phyloP scores from a whole-genome alignment of 176 grass and related monocot genomes.

The Bolboschoenus planiculmis region DNA sequence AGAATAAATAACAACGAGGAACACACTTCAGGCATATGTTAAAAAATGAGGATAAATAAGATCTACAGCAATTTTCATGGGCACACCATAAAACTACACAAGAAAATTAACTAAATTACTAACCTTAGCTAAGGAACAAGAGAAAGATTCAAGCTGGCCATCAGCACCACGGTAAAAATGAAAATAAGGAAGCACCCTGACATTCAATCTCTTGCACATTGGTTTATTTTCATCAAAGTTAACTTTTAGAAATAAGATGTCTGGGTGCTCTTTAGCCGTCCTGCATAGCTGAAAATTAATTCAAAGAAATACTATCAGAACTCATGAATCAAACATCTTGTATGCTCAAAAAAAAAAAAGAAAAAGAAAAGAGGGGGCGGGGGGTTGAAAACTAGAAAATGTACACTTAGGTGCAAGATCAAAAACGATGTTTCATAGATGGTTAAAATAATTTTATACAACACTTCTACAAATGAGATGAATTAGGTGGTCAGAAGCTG shows the following conservation, averaged over 20 bases:
- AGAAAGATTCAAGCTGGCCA: constrained; percentile 83
- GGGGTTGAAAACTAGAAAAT: not conserved
- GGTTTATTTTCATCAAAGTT: constrained; percentile 99
- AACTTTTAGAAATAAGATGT: constrained; percentile 76
- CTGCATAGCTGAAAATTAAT: constrained; percentile 65
- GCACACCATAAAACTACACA: not conserved
- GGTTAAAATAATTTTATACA: not conserved
- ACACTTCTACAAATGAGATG: not conserved
- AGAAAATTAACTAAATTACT: not conserved
- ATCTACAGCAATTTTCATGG: not conserved
- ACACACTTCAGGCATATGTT: not conserved
- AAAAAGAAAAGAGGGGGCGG: too few species aligned
- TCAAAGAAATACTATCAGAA: not conserved
- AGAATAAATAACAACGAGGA: not conserved
- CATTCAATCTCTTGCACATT: constrained; percentile 98
- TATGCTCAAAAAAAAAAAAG: not conserved
- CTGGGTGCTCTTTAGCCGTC: constrained; percentile 58
- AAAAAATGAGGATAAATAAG: not conserved
- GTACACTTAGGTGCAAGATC: not conserved
- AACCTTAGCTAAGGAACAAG: constrained; percentile 95
- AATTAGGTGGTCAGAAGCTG: not conserved
- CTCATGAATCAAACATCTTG: not conserved
- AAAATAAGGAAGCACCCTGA: constrained; percentile 91
- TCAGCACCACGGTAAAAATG: constrained; percentile 97
- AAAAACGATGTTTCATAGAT: not conserved